Evolutionary conservation across 108 stramenopile genomes (phyloP), one percentile per base, ranked within the genome.

Genomic region (Stephanodiscus triporus): DNA sequence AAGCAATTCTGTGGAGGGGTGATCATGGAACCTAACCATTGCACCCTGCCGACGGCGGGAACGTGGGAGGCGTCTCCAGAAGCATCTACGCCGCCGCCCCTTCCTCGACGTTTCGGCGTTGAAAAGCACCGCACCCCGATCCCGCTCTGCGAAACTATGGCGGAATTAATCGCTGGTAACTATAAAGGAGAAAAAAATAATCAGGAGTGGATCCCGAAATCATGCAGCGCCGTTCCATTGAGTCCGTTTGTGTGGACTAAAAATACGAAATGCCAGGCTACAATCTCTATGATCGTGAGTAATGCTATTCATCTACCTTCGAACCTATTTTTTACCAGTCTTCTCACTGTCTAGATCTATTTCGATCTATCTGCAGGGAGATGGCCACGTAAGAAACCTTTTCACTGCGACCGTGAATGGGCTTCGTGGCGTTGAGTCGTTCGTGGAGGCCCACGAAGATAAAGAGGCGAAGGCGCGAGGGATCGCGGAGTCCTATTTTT

Each of bases 331-430:
- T n/a, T n/a, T n/a, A n/a, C n/a, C n/a, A n/a, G n/a, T n/a, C n/a
- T n/a, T n/a, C n/a, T n/a, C n/a, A n/a, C n/a, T n/a, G n/a, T n/a
- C n/a, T n/a, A n/a, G n/a, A n/a, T n/a, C n/a, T n/a, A n/a, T n/a
- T n/a, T n/a, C 5, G 32, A 5, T 4, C 32, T 2, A 34, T 34
- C 32, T 55, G n/a, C 54, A 59, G 34, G 78, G 78, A 0, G 78
- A 79, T 49, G 66, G 65, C 30, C 78, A 72, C 51, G 58, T 79
- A 19, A 45, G 78, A 43, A 79, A 79, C 55, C 58, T 79, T 9
- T 79, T 72, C 49, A 79, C 69, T 19, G 78, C 78, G 24, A 73
- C 78, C 7, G 66, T 79, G 17, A 56, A 70, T 68, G 78, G 78
- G 16, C 32, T 79, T 26, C 65, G 78, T 20, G 78, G 71, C 30